Evolutionary conservation across 768 basidiomycete species (phyloP), one percentile per base, ranked within the genome.

Genomic region (Suillus brevipes): DNA sequence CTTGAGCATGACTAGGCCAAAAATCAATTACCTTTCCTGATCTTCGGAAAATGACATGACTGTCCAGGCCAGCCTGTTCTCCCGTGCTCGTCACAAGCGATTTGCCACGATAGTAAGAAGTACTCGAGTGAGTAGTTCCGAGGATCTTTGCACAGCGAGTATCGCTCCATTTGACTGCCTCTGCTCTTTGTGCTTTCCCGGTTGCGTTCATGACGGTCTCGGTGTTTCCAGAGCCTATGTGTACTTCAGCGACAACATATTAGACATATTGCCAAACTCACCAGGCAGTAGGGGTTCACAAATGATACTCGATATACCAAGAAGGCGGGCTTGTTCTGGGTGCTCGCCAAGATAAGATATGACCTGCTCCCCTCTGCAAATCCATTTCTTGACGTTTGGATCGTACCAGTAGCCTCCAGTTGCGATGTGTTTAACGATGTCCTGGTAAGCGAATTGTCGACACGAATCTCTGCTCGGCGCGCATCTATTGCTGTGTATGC

Each of bases 391-490:
- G 0, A 74, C 69, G 0, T 13, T n/a, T 12, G 20, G 8, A 37
- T 73, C 47, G 31, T 20, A 20, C 68, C 72, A 72, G 6, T 14
- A 40, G 0, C 71, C 69, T 2, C 72, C 69, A 10, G 47, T 64
- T 0, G 43, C 31, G 13, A 72, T 37, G 10, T 72, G 72, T 18
- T 68, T 73, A 12, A 71, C 16, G 3, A 25, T 6, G 7, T 72
- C 66, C 12, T 28, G 25, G 47, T 36, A 13, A 6, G 36, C 31
- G 14, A 80, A 68, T 5, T 14, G 65, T 69, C 0, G 7, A 0
- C 77, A 73, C 40, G 78, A 78, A 63, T 81, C 78, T 2, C 73
- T 74, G 60, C 79, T 80, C 2, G 80, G 79, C 1, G 78, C 74
- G 3, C 68, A 74, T 42, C 75, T 76, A 66, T 82, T 82, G 31